Percentiles rank a stretch among this genome's conserved stretches.
phyloP scores from a whole-genome alignment of 306 rosid genomes.

The Myrica gale region DNA sequence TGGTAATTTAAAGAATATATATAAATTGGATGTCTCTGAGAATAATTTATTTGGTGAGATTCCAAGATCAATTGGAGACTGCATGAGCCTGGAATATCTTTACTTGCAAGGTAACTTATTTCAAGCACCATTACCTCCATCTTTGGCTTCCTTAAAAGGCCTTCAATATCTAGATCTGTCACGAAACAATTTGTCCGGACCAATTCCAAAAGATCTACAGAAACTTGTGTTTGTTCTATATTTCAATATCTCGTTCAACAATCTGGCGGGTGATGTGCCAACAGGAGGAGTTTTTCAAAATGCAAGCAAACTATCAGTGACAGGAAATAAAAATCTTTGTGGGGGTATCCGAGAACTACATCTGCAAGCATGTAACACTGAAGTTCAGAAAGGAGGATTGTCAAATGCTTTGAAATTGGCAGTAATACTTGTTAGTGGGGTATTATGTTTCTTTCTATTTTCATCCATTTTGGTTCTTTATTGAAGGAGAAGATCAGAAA shows the following conservation, averaged over 20 bases:
- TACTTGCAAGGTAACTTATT: constrained; percentile 10
- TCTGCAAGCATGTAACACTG: constrained; percentile 9
- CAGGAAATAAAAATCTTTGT: constrained; percentile 24
- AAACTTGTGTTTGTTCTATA: too few relatives aligned
- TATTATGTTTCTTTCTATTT: constrained; percentile 12
- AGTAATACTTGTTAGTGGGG: constrained; percentile 1
- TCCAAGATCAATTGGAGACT: constrained; percentile 7
- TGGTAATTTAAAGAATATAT: background rate
- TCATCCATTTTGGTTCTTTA: background rate
- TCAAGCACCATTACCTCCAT: constrained; percentile 14
- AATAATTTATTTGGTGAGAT: background rate
- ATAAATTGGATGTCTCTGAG: too few relatives aligned
- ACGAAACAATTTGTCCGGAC: background rate
- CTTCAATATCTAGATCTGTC: constrained; percentile 15
- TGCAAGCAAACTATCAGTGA: constrained; percentile 5
- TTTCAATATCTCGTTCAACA: constrained; percentile 14
- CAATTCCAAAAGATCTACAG: too few relatives aligned
- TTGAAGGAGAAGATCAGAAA: constrained; percentile 4
- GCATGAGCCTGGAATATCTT: constrained; percentile 19
- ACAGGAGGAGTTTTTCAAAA: constrained; percentile 35
- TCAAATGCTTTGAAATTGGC: constrained; percentile 17
- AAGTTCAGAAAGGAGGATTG: constrained; percentile 16
- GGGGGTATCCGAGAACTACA: constrained; percentile 1
- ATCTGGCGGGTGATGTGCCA: constrained; percentile 45
- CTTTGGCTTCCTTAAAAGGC: constrained; percentile 18